Conservation (phyloP, 345 rosid species). For the Arabis hirsuta region DNA sequence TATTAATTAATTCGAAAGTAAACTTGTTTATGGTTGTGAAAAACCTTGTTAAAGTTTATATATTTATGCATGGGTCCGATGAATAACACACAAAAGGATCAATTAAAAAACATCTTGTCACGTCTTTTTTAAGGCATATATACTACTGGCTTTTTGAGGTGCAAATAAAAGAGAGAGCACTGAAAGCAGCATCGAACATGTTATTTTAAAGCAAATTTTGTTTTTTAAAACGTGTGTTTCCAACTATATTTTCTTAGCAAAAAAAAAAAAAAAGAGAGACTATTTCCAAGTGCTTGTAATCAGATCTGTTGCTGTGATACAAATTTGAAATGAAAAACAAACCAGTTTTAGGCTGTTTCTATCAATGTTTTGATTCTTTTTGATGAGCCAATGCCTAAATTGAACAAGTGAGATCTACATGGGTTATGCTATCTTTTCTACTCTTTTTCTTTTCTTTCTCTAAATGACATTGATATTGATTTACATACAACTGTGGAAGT, state of each 20-base stretch:
- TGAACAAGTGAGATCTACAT: no score
- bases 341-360: no score
- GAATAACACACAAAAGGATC: conserved; percentile 36
- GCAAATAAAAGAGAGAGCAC: conserved; percentile 32
- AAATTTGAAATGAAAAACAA: no score
- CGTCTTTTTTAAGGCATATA: conserved; percentile 34
- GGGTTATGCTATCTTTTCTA: no score
- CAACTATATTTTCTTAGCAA: neutral
- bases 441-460: no score
- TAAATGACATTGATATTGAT: no score
- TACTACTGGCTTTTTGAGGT: conserved; percentile 34
- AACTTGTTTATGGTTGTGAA: conserved; percentile 18
- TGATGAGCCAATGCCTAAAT: no score
- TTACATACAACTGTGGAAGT: no score
- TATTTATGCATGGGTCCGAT: conserved; percentile 35
- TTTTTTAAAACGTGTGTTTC: neutral
- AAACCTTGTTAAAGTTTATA: neutral
- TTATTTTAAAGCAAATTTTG: neutral
- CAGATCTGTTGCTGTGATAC: no score
- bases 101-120: conserved; percentile 12
- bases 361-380: no score
- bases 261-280: no score
- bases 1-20: neutral
- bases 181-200: conserved; percentile 3
- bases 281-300: no score